Percentiles rank a stretch among this genome's conserved stretches.
phyloP scores from a whole-genome alignment of 176 grass and related monocot genomes.

The Ensete ventricosum region DNA sequence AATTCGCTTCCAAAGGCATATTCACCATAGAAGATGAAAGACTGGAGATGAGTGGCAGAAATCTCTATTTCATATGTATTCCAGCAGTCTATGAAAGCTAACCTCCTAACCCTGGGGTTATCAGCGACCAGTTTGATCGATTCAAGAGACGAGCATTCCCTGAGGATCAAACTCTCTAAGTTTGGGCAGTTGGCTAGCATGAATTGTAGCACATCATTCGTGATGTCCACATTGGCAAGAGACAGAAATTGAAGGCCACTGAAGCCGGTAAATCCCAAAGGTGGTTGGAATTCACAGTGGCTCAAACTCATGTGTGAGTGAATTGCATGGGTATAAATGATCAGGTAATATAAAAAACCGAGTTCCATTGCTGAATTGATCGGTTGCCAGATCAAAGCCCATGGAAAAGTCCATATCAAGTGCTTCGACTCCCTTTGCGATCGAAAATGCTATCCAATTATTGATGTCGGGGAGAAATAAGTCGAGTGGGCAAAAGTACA shows the following conservation, averaged over 20 bases:
- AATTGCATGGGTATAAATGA: background rate
- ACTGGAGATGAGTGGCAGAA: background rate
- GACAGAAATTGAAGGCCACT: background rate
- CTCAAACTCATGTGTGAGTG: background rate
- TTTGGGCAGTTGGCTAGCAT: background rate
- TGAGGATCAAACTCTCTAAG: background rate
- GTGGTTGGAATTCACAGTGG: background rate
- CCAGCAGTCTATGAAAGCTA: background rate
- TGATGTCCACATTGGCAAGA: background rate
- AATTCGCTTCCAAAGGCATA: background rate
- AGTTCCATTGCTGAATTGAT: background rate
- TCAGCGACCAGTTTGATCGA: background rate
- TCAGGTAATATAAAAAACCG: background rate
- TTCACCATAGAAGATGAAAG: background rate
- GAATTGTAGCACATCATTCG: background rate
- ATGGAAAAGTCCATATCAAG: constrained; percentile 7
- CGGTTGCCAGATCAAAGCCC: background rate
- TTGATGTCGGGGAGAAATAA: constrained; percentile 4
- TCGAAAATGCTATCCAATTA: constrained; percentile 5
- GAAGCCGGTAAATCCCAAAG: background rate
- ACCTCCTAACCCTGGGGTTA: background rate
- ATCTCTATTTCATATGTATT: background rate
- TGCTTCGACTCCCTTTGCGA: background rate
- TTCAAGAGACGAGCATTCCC: background rate
- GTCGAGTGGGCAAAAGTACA: background rate